phyloP scores from a whole-genome alignment of 805 yeast genomes.

The Ogataea neopini region DNA sequence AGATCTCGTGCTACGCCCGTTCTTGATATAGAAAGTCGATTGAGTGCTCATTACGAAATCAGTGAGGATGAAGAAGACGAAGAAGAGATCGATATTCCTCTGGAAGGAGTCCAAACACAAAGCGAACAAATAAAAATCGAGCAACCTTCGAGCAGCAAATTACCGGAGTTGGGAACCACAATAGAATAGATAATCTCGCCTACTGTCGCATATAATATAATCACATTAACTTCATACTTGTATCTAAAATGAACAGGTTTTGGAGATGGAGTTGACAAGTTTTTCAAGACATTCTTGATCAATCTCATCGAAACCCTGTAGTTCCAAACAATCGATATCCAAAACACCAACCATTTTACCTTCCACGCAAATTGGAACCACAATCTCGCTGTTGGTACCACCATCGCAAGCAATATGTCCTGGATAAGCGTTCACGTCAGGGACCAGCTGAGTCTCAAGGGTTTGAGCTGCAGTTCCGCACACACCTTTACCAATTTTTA shows the following conservation, averaged over 20 bases:
- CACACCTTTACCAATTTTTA: slow-evolving; percentile 79
- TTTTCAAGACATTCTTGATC: slow-evolving; percentile 63
- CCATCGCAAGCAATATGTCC: slow-evolving; percentile 98
- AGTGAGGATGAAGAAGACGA: slow-evolving; percentile 22
- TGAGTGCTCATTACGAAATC: slow-evolving; percentile 16
- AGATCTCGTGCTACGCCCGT: slow-evolving; percentile 5
- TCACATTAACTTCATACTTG: neutral
- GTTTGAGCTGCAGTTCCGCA: slow-evolving; percentile 81
- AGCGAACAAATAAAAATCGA: neutral
- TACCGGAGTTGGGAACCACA: neutral
- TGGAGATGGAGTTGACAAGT: slow-evolving; percentile 53
- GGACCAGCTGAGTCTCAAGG: slow-evolving; percentile 67
- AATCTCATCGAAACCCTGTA: slow-evolving; percentile 62
- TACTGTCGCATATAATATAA: neutral
- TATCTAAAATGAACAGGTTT: slow-evolving; percentile 41
- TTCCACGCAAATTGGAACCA: slow-evolving; percentile 65
- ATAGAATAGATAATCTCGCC: neutral
- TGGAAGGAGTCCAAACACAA: slow-evolving; percentile 1
- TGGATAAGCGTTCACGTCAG: slow-evolving; percentile 75
- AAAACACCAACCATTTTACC: slow-evolving; percentile 68
- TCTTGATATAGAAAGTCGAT: slow-evolving; percentile 19
- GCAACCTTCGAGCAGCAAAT: neutral
- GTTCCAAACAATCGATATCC: slow-evolving; percentile 76
- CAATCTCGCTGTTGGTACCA: slow-evolving; percentile 89
- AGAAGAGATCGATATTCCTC: slow-evolving; percentile 18